Evolutionary conservation across 352 stramenopile species (phyloP), one percentile per base, ranked within the genome.

Genomic region (Globisporangium barbulae): DNA sequence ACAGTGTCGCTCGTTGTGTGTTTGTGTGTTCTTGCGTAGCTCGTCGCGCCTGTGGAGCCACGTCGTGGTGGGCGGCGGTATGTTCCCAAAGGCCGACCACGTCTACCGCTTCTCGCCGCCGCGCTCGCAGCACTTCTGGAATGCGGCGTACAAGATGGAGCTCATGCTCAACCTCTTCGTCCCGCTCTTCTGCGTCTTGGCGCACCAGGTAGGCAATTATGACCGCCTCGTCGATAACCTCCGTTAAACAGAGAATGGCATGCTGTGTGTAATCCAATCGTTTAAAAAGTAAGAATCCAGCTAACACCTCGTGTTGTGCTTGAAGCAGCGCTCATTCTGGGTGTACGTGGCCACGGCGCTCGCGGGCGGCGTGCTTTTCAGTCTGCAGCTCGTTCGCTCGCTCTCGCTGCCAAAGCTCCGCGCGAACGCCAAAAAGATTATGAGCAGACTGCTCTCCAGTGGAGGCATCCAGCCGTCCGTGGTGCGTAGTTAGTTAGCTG

Each of bases 61-160:
- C 59, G 85, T 83, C 54, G 84, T 90, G 4, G 80, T 89, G 12
- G 84, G 84, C 0, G 79, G 79, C 21, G 84, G 84, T 5, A 42
- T 89, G 28, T 91, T 91, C 61, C 81, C 84, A 1, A 90, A 87
- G 57, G 84, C 81, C 0, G 84, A 93, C 66, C 76, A 90, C 62
- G 81, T 93, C 53, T 94, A 92, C 60, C 75, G 83, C 44, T 94
- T 92, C 62, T 82, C 71, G 15, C 85, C 83, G 30, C 81, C 80
- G 28, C 73, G 83, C 13, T 90, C 83, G 56, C 76, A 81, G 53
- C 79, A 90, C 50, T 94, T 94, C 59, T 90, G 80, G 83, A 90
- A 87, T 49, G 83, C 83, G 1, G 81, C 81, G 17, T 92, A 89
- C 69, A 85, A 85, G 61, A 90, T 92, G 73, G 85, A 94, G 61